Base-by-base conservation (phyloP, 805 yeast species). In the Candida endomychidarum region DNA sequence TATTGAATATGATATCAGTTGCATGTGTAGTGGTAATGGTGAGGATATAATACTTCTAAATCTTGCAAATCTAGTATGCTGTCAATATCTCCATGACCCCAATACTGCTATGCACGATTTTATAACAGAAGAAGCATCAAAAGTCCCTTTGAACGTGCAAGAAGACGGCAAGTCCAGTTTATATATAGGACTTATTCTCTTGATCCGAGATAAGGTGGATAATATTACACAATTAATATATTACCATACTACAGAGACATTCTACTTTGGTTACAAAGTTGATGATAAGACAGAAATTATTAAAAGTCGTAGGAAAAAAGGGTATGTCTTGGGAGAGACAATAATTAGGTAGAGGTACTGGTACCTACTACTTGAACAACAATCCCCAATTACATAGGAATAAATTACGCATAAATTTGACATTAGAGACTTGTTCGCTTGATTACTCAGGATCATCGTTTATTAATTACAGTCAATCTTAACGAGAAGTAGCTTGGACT, bases 401-500 rank as follows among this genome's bases (percentile, higher is more conserved):
- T 18, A 27, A 31, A 24, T 21, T 32, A 36, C 23, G 29, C 17
- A 40, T 32, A 38, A 36, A n/a, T n/a, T n/a, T n/a, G n/a, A n/a
- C n/a, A n/a, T n/a, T n/a, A n/a, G n/a, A n/a, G n/a, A n/a, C n/a
- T n/a, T n/a, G n/a, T n/a, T n/a, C n/a, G n/a, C n/a, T n/a, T n/a
- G n/a, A n/a, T n/a, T n/a, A n/a, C n/a, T n/a, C n/a, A n/a, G n/a
- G n/a, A n/a, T n/a, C n/a, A n/a, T n/a, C 42, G 40, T 45, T 45
- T 45, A 47, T 45, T 47, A 47, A 44, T 38, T 44, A 41, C 43
- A 28, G 34, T 36, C 34, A 43, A 32, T 26, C 29, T 83, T 88
- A 89, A 85, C 96, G 96, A 74, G 96, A 88, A 68, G 95, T 84
- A 63, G 96, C 95, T 61, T 81, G 83, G 64, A 89, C 96, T 80